phyloP scores from a whole-genome alignment of 2,329 filamentous ascomycete species.

The Epichloe bromicola region DNA sequence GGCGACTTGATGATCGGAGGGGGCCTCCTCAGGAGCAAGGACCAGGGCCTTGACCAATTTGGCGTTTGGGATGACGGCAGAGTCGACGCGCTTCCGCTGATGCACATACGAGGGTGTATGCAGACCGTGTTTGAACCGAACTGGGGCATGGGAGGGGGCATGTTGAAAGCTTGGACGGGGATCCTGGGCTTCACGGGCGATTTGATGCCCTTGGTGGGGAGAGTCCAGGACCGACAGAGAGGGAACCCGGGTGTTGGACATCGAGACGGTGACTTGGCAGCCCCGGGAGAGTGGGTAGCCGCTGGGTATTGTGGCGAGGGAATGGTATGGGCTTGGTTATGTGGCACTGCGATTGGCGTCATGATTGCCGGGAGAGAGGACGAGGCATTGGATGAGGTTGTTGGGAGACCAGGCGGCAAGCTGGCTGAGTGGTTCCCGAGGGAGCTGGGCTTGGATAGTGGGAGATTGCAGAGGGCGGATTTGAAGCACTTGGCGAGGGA shows the following conservation, averaged over 20 bases:
- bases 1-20: constrained; percentile 43
- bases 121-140: constrained; percentile 26
- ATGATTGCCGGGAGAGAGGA: constrained; percentile 30
- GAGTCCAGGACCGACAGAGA: constrained; percentile 19
- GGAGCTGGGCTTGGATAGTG: constrained; percentile 18
- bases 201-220: constrained; percentile 35
- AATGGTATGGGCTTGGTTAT: constrained; percentile 41
- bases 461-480: constrained; percentile 23
- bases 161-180: constrained; percentile 36
- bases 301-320: constrained; percentile 39
- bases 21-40: constrained; percentile 33
- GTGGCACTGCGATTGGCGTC: constrained; percentile 31
- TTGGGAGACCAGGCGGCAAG: constrained; percentile 23
- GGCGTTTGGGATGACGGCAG: constrained; percentile 33
- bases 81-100: constrained; percentile 25
- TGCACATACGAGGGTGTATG: constrained; percentile 29
- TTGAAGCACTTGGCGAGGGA: constrained; percentile 15
- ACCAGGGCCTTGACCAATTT: constrained; percentile 30
- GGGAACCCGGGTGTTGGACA: not conserved
- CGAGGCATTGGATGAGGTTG: constrained; percentile 13
- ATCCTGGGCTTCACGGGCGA: constrained; percentile 36
- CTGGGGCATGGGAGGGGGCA: constrained; percentile 20
- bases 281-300: constrained; percentile 34
- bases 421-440: constrained; percentile 28
- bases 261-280: not conserved